Evolutionary conservation across 306 rosid genomes (phyloP), one percentile per base, ranked within the genome.

Genomic region (Castanea mollissima): DNA sequence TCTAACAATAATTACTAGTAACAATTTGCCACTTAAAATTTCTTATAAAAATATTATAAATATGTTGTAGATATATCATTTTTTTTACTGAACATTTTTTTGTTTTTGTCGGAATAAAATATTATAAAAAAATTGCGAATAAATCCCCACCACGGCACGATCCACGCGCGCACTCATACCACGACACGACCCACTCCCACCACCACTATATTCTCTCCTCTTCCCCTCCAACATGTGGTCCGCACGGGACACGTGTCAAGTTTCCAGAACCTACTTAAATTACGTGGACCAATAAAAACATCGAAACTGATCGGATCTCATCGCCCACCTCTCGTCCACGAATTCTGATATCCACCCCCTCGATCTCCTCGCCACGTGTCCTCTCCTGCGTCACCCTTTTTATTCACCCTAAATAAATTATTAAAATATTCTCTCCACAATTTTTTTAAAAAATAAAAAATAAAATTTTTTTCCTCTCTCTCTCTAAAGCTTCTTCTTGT

Each of bases 251-350:
- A 87, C 92, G 91, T 83, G 94, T 83, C 79, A 14, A 0, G 1
- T 14, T 27, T 54, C 32, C 5, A 70, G 57, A 76, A 29, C 27
- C 3, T 29, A 35, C 75, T 20, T n/a, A 12, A 1, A 41, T 41
- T 55, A 69, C 72, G 68, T 78, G 76, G 86, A 76, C 94, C 90
- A 92, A 92, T 87, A 25, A 75, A 2, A 25, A 18, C 1, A 3
- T 55, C 64, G 93, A 85, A 86, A 92, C 85, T 84, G 97, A 92
- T 92, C 93, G 94, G 93, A 88, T 92, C 90, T 88, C 12, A 12
- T 77, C 88, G 74, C 82, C 74, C 77, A 38, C 20, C 90, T 90
- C 87, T 74, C 85, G 75, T 87, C 97, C 97, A 92, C 94, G 93
- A 92, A 76, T 87, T 90, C 85, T 87, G 80, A 89, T 81, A 77